A percentile compares a stretch with the other conserved stretches of the same genome.
Evolutionary conservation across 257 asterid species (phyloP).

Genomic region (Primulina huaijiensis): DNA sequence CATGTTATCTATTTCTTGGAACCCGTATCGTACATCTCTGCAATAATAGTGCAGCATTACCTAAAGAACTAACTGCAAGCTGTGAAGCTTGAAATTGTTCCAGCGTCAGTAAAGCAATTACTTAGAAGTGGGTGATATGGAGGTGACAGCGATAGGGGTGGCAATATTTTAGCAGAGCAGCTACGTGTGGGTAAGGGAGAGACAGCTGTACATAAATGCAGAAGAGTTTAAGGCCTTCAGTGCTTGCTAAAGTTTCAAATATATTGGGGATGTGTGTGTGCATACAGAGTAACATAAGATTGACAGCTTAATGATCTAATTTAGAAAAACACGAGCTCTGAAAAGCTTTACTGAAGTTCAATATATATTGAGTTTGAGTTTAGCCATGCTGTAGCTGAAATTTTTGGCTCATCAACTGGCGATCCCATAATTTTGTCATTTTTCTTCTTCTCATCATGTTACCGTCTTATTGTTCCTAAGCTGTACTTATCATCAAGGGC

Average conservation of each 20-base stretch:
- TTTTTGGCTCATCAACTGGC: background rate
- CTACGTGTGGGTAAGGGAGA: background rate
- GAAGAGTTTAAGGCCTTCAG: background rate
- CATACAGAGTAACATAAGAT: no score
- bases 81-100: background rate
- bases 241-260: background rate
- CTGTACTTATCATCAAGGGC: slow-evolving; percentile 9
- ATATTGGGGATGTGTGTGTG: background rate
- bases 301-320: no score
- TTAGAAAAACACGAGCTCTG: no score
- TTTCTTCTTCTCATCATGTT: background rate
- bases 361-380: no score
- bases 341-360: no score
- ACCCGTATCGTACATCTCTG: background rate
- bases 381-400: no score
- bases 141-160: background rate
- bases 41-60: background rate
- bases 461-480: slow-evolving; percentile 2
- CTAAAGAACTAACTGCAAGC: background rate
- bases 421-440: background rate
- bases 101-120: no score
- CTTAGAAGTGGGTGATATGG: background rate
- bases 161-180: background rate
- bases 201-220: background rate
- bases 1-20: background rate